A percentile compares a stretch with the other conserved stretches of the same genome.
Evolutionary conservation across 441 rosid genomes (phyloP).

Genomic region (Eruca vesicaria): DNA sequence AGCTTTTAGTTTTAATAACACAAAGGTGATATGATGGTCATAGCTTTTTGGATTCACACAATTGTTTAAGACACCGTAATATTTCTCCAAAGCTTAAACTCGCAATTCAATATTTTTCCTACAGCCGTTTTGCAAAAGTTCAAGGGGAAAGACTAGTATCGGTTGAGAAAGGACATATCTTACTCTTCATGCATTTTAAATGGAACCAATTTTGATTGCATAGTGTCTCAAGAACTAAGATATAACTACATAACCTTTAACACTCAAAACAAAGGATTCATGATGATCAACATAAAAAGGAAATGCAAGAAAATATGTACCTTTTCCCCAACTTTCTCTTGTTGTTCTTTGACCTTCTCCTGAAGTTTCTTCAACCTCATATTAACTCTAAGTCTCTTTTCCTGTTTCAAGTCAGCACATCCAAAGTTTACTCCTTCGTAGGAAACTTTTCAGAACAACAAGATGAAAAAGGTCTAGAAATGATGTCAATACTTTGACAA

Average conservation of each 20-base stretch:
- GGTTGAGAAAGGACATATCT: background rate
- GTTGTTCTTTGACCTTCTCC: conserved; percentile 75
- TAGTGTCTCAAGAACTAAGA: background rate
- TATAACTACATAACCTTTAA: background rate
- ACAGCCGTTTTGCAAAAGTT: background rate
- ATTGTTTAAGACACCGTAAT: background rate
- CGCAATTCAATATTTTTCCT: background rate
- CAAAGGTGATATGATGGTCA: background rate
- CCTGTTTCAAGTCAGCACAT: conserved; percentile 38
- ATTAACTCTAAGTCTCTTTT: conserved; percentile 78
- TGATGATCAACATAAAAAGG: background rate
- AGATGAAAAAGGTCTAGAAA: background rate
- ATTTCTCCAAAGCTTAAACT: background rate
- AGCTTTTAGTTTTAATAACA: background rate
- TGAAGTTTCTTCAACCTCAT: conserved; percentile 72
- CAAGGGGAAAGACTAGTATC: background rate
- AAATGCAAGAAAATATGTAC: conserved; percentile 21
- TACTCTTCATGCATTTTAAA: background rate
- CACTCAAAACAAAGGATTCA: background rate
- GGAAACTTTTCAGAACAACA: background rate
- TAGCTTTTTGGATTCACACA: background rate
- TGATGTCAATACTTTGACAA: conserved; percentile 57
- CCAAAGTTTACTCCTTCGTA: background rate
- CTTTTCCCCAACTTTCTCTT: conserved; percentile 69
- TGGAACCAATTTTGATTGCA: background rate